These are phyloP conservation scores for Firmiana major DNA, from an alignment of 345 rosid genomes.

Conservation along the genomic window DNA sequence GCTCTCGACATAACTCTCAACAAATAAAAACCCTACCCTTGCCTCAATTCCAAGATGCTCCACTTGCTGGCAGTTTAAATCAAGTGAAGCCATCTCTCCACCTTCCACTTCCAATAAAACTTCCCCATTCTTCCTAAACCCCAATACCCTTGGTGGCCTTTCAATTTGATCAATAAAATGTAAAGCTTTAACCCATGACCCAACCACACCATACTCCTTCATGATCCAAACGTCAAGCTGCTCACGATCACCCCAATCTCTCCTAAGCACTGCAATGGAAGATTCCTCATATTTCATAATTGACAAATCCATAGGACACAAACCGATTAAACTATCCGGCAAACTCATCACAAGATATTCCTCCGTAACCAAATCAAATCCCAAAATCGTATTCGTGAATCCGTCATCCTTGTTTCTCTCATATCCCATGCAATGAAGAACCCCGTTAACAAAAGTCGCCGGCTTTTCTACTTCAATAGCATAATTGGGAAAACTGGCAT, in stretches of 20 bases:
- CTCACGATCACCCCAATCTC: neutral
- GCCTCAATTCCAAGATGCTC: neutral
- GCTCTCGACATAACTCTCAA: neutral
- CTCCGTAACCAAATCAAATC: neutral
- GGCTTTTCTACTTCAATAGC: neutral
- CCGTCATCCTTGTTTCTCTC: neutral
- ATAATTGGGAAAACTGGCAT: neutral
- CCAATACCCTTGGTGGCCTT: neutral
- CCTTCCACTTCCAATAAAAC: neutral
- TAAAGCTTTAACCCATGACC: neutral
- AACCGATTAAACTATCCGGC: neutral
- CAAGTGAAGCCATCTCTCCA: neutral
- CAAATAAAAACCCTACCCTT: neutral
- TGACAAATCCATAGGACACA: neutral
- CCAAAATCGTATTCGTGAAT: neutral
- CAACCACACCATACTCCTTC: neutral
- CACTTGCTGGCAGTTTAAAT: neutral
- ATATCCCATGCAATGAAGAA: neutral
- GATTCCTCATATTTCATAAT: neutral
- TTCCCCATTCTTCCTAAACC: neutral
- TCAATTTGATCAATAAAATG: neutral
- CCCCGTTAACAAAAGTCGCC: neutral
- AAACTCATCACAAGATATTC: neutral
- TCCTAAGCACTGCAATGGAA: neutral
- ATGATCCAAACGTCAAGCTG: neutral